These are phyloP conservation scores for Heterobasidion irregulare DNA, from an alignment of 1,284 basidiomycete species.

Conservation along the genomic window DNA sequence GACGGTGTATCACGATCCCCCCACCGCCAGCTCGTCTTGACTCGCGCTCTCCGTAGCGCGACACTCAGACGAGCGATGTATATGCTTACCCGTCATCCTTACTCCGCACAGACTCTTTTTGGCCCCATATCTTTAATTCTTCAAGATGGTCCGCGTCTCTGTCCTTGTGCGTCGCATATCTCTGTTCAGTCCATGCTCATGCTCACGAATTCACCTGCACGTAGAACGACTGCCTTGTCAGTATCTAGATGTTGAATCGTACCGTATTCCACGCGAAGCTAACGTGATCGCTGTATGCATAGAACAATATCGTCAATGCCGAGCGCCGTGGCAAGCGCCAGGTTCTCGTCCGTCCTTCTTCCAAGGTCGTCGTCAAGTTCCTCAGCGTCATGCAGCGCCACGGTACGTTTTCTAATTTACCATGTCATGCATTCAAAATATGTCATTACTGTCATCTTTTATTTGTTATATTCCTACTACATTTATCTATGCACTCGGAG, in stretches of 20 bases:
- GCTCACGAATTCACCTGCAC: not conserved
- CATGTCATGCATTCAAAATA: not conserved
- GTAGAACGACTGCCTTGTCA: constrained; percentile 76
- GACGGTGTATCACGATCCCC: constrained; percentile 7
- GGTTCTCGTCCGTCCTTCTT: constrained; percentile 91
- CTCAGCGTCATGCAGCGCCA: constrained; percentile 96
- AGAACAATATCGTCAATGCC: constrained; percentile 98
- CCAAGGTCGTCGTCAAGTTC: constrained; percentile 96
- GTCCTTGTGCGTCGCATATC: constrained; percentile 53
- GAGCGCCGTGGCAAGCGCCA: constrained; percentile 98
- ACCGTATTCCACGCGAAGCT: not conserved
- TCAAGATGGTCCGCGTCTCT: constrained; percentile 78
- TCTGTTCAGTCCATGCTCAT: constrained; percentile 3
- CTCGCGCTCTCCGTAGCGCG: constrained; percentile 72
- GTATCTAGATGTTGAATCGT: constrained; percentile 14
- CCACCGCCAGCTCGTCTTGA: constrained; percentile 50
- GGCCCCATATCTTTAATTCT: constrained; percentile 11
- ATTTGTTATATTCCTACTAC: not conserved
- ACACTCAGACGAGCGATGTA: constrained; percentile 66
- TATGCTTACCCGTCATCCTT: constrained; percentile 25
- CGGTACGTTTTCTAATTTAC: constrained; percentile 48
- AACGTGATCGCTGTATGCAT: not conserved
- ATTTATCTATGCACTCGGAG: constrained; percentile 31
- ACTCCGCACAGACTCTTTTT: constrained; percentile 16
- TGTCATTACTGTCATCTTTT: not conserved